These are phyloP conservation scores for Bjerkandera adusta DNA, from an alignment of 1,284 basidiomycete species.

Conservation along the genomic window DNA sequence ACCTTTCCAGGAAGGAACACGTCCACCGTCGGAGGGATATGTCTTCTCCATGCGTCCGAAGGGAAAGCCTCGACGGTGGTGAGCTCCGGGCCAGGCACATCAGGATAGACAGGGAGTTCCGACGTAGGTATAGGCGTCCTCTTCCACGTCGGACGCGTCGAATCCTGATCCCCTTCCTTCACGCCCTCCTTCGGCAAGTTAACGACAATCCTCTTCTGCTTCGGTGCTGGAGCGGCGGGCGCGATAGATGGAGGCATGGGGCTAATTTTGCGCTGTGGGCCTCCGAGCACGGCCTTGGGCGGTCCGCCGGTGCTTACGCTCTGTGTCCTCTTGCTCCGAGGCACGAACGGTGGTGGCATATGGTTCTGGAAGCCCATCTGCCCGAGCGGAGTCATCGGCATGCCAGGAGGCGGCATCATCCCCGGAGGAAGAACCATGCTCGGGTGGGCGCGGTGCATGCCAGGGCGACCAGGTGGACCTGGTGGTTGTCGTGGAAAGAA, in stretches of 20 bases:
- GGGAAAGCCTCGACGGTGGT: constrained; percentile 57
- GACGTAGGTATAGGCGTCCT: constrained; percentile 51
- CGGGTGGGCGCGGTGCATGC: constrained; percentile 47
- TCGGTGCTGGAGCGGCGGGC: constrained; percentile 32
- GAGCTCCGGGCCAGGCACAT: constrained; percentile 43
- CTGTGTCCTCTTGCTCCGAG: constrained; percentile 55
- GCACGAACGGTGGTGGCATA: constrained; percentile 51
- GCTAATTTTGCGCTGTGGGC: constrained; percentile 70
- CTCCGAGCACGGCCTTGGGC: constrained; percentile 77
- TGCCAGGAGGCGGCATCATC: constrained; percentile 51
- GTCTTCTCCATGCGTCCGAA: constrained; percentile 51
- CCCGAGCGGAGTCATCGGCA: constrained; percentile 61
- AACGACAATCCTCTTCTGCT: constrained; percentile 66
- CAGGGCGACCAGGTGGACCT: constrained; percentile 49
- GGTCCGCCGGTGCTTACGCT: constrained; percentile 73
- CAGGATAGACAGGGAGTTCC: constrained; percentile 35
- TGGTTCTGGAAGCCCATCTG: constrained; percentile 53
- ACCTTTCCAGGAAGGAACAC: constrained; percentile 84
- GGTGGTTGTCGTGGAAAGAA: constrained; percentile 50
- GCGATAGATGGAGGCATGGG: constrained; percentile 49
- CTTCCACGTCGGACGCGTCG: constrained; percentile 58
- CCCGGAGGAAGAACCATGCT: constrained; percentile 60
- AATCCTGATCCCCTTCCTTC: constrained; percentile 38
- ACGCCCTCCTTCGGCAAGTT: constrained; percentile 71
- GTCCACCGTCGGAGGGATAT: constrained; percentile 64